These are phyloP conservation scores for Senna siamea DNA, from an alignment of 306 rosid genomes.

Conservation along the genomic window DNA sequence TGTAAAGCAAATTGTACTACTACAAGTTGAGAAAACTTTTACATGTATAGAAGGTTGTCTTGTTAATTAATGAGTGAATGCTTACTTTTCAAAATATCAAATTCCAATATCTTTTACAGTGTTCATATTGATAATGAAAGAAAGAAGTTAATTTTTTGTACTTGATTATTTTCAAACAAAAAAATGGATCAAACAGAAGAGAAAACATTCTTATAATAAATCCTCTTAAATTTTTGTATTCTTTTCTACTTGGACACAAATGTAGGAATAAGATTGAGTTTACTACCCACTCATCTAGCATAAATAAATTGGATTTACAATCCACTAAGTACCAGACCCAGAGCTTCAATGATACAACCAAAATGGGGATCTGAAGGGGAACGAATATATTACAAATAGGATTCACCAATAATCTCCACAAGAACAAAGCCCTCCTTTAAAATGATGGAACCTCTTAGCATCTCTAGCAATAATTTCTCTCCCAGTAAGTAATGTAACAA, in stretches of 20 bases:
- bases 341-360: background rate
- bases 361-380: background rate
- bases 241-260: background rate
- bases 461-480: slow-evolving; percentile 69
- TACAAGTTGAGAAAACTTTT: background rate
- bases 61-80: background rate
- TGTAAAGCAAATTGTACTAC: background rate
- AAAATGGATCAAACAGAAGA: background rate
- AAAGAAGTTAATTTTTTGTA: background rate
- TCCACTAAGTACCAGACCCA: background rate
- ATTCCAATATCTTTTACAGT: slow-evolving; percentile 1
- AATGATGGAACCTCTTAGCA: slow-evolving; percentile 69
- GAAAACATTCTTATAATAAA: background rate
- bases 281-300: background rate
- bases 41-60: background rate
- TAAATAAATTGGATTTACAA: slow-evolving; percentile 23
- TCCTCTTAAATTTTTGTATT: background rate
- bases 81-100: background rate
- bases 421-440: slow-evolving; percentile 64
- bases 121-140: background rate
- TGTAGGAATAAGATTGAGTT: slow-evolving; percentile 20
- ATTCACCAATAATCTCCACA: slow-evolving; percentile 74
- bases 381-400: slow-evolving; percentile 12
- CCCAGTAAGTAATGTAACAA: slow-evolving; percentile 53
- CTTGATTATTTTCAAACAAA: background rate